Conservation (phyloP, 352 stramenopile species). For the Phytophthora pseudosyringae region DNA sequence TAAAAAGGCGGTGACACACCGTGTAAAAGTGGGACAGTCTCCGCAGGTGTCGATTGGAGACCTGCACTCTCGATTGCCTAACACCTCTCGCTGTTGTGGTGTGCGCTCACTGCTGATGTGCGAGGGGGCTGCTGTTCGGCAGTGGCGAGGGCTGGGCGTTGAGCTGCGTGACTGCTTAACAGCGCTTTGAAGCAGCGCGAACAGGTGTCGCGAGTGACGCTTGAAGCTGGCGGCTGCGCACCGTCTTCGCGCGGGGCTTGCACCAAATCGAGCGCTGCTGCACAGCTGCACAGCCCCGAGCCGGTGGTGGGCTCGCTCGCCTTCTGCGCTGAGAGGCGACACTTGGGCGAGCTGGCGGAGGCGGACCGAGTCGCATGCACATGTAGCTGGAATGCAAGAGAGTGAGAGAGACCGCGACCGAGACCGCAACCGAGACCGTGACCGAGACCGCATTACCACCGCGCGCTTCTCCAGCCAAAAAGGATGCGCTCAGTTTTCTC, state of each 20-base stretch:
- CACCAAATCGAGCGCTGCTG: slow-evolving; percentile 32
- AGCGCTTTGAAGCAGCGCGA: background rate
- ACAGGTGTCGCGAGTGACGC: background rate
- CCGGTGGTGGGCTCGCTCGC: slow-evolving; percentile 18
- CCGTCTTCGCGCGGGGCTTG: slow-evolving; percentile 27
- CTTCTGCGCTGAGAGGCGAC: background rate
- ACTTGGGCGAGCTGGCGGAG: background rate
- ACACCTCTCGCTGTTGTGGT: too few species aligned
- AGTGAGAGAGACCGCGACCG: background rate
- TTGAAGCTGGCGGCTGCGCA: slow-evolving; percentile 24
- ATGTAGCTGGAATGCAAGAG: slow-evolving; percentile 1
- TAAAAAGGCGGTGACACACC: too few species aligned
- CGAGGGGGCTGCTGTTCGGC: background rate
- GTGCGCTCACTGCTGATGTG: too few species aligned
- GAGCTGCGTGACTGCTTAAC: too few species aligned
- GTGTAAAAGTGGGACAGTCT: slow-evolving; percentile 19
- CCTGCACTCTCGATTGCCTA: too few species aligned
- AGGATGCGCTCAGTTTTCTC: background rate
- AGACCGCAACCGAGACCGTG: too few species aligned
- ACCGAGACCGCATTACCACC: background rate
- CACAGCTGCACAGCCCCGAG: slow-evolving; percentile 7
- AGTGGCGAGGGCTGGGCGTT: background rate
- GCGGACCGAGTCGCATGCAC: background rate
- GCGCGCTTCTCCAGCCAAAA: slow-evolving; percentile 11
- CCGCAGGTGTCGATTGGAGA: too few species aligned